Evolutionary conservation across 108 stramenopile species (phyloP).

Genomic region (Nitzschia sp.): DNA sequence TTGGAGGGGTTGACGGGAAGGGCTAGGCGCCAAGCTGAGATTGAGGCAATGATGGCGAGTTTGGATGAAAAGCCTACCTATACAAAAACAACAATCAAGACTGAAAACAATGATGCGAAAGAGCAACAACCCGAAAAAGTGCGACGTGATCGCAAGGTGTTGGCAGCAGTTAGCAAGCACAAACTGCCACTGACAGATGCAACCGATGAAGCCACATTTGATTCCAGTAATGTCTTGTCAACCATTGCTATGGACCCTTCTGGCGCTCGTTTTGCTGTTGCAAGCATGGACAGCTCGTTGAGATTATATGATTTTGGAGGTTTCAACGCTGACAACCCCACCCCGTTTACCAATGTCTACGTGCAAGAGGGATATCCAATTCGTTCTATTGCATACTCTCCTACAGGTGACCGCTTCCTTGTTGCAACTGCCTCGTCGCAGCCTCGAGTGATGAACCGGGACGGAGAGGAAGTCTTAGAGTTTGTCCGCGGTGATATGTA

Average conservation of each 20-base stretch:
- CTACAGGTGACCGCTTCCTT: conserved; percentile 75
- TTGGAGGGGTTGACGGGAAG: conserved; percentile 42
- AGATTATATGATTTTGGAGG: conserved; percentile 87
- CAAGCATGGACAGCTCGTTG: conserved; percentile 65
- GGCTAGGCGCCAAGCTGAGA: conserved; percentile 76
- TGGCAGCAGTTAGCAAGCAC: conserved; percentile 29
- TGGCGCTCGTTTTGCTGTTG: conserved; percentile 81
- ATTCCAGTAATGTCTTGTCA: conserved; percentile 6
- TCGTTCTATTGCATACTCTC: conserved; percentile 33
- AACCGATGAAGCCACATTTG: conserved; percentile 10
- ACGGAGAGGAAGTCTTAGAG: conserved; percentile 67
- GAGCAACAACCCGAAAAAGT: conserved; percentile 6
- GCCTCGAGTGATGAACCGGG: conserved; percentile 76
- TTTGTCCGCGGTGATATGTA: conserved; percentile 89
- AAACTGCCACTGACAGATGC: conserved; percentile 21
- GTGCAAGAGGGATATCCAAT: conserved; percentile 60
- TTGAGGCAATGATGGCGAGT: conserved; percentile 80
- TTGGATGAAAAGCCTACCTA: conserved; percentile 68
- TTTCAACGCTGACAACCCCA: conserved; percentile 48
- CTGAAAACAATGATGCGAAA: conserved; percentile 11
- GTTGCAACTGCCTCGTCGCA: conserved; percentile 78
- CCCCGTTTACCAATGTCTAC: conserved; percentile 38
- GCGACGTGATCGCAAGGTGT: neutral
- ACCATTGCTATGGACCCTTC: conserved; percentile 65
- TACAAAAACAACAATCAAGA: conserved; percentile 14